These are phyloP conservation scores for Alternaria sp. DNA, from an alignment of 2,329 filamentous ascomycete species.

Conservation along the genomic window DNA sequence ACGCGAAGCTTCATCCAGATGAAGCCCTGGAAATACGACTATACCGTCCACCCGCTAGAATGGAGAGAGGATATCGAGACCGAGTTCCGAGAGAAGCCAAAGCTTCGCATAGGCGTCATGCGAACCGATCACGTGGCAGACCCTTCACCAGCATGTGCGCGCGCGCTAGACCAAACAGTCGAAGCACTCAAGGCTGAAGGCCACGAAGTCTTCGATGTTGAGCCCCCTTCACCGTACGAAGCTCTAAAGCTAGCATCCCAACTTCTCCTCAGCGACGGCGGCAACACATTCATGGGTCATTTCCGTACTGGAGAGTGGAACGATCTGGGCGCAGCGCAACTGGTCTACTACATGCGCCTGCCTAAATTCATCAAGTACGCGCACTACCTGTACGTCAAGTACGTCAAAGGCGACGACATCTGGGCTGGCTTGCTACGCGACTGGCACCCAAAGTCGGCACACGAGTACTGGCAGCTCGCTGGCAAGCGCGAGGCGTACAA, in stretches of 20 bases:
- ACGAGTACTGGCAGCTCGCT: slow-evolving; percentile 84
- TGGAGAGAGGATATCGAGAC: slow-evolving; percentile 72
- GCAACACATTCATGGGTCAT: slow-evolving; percentile 77
- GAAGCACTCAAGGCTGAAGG: slow-evolving; percentile 72
- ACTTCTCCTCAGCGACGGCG: slow-evolving; percentile 84
- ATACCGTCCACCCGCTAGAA: slow-evolving; percentile 80
- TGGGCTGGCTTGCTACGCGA: slow-evolving; percentile 79
- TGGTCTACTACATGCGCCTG: slow-evolving; percentile 75
- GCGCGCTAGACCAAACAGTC: slow-evolving; percentile 75
- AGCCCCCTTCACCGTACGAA: slow-evolving; percentile 73
- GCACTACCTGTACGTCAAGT: slow-evolving; percentile 91
- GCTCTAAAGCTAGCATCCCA: slow-evolving; percentile 78
- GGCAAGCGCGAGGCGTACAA: slow-evolving; percentile 79
- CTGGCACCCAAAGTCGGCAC: slow-evolving; percentile 76
- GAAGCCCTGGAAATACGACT: slow-evolving; percentile 89
- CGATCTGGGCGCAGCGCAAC: slow-evolving; percentile 77
- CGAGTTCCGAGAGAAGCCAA: slow-evolving; percentile 66
- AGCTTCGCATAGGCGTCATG: slow-evolving; percentile 76
- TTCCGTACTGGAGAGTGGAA: slow-evolving; percentile 80
- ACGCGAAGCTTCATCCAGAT: slow-evolving; percentile 77
- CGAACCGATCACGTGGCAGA: slow-evolving; percentile 83
- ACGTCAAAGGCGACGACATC: slow-evolving; percentile 74
- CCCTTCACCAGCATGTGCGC: slow-evolving; percentile 80
- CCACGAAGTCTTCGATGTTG: slow-evolving; percentile 73
- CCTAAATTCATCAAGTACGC: slow-evolving; percentile 78